Percentiles rank a stretch among this genome's conserved stretches.
phyloP scores from a whole-genome alignment of 257 asterid genomes.

The Perilla frutescens region DNA sequence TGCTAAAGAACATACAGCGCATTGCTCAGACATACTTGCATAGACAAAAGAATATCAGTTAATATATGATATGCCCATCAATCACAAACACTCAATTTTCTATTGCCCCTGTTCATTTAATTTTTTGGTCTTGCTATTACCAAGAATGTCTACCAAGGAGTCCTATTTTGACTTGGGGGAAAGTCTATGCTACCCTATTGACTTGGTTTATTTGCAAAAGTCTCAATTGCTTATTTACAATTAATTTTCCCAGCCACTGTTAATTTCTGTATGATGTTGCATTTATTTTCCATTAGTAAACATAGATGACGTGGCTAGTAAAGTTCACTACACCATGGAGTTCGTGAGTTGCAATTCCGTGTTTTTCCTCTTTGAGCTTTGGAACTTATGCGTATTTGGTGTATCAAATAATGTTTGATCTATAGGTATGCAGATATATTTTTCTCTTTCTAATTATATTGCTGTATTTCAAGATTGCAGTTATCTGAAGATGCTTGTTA shows the following conservation, averaged over 20 bases:
- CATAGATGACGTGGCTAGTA: background rate
- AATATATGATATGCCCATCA: background rate
- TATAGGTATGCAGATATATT: background rate
- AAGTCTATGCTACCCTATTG: too few relatives aligned
- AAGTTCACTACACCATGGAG: background rate
- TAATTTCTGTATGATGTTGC: slow-evolving; percentile 7
- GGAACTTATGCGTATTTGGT: background rate
- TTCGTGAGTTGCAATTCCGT: slow-evolving; percentile 1
- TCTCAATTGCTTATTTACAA: background rate
- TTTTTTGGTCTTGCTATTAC: slow-evolving; percentile 2
- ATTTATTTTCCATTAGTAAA: background rate
- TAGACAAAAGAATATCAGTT: background rate
- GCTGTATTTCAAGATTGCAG: background rate
- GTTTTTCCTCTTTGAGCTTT: slow-evolving; percentile 8
- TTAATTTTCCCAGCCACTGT: background rate
- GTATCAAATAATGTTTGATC: slow-evolving; percentile 16
- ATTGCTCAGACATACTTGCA: background rate
- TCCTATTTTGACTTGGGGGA: background rate
- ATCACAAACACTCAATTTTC: background rate
- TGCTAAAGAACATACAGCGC: slow-evolving; percentile 5
- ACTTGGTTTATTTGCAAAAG: slow-evolving; percentile 1
- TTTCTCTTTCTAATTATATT: background rate
- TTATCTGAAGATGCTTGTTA: slow-evolving; percentile 23
- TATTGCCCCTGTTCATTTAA: background rate
- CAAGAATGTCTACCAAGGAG: slow-evolving; percentile 20